Evolutionary conservation across 1,139 yeast species (phyloP).

Genomic region (Hyphopichia wangnamkhiaoensis): DNA sequence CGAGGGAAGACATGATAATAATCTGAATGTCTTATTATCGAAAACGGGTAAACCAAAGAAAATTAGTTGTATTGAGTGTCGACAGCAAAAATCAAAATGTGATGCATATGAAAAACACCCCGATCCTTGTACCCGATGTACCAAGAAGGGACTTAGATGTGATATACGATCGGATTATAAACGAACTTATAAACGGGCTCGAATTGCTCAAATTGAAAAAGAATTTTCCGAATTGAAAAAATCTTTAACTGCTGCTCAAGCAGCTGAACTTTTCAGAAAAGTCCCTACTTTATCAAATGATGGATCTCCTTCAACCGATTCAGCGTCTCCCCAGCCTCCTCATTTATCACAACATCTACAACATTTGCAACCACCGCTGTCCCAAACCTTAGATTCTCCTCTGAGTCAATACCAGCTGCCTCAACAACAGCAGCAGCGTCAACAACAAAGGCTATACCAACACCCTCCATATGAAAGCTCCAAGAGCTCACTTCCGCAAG

Average conservation of each 20-base stretch:
- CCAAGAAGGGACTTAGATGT: constrained; percentile 68
- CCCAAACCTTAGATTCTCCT: too few relatives aligned
- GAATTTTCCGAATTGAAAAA: constrained; percentile 71
- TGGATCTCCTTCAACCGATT: background rate
- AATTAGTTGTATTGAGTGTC: constrained; percentile 92
- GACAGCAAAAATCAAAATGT: constrained; percentile 91
- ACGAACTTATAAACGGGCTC: constrained; percentile 83
- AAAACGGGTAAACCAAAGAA: constrained; percentile 44
- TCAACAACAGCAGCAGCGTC: too few relatives aligned
- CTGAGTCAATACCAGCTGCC: too few relatives aligned
- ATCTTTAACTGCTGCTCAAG: constrained; percentile 53
- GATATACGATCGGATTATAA: constrained; percentile 78
- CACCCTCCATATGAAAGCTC: constrained; percentile 3
- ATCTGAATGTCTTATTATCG: constrained; percentile 4
- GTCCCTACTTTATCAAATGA: constrained; percentile 27
- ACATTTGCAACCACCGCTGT: background rate
- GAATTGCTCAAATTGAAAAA: constrained; percentile 79
- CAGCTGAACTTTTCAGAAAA: constrained; percentile 43
- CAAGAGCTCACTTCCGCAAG: too few relatives aligned
- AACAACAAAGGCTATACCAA: too few relatives aligned
- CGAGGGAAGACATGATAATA: background rate
- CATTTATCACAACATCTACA: too few relatives aligned
- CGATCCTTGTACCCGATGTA: constrained; percentile 80
- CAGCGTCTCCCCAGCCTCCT: background rate
- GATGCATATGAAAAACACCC: constrained; percentile 82